phyloP scores from a whole-genome alignment of 2,329 filamentous ascomycete species.

The Fusarium multiceps region DNA sequence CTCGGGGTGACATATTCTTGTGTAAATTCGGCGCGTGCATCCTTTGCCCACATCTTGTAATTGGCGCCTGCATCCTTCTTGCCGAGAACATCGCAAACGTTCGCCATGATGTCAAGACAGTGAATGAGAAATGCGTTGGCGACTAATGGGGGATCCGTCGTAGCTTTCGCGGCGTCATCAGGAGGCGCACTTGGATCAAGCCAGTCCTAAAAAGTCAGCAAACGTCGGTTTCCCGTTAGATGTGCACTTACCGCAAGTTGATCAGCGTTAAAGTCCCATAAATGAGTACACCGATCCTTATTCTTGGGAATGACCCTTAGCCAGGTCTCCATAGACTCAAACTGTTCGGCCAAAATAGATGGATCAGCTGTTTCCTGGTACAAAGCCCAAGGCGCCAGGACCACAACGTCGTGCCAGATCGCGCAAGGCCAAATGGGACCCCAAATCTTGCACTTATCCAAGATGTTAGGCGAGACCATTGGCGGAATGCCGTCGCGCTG shows the following conservation, averaged over 20 bases:
- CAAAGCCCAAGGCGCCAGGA: constrained; percentile 56
- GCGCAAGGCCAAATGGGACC: constrained; percentile 46
- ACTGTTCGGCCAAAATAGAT: constrained; percentile 52
- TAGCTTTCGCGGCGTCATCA: constrained; percentile 53
- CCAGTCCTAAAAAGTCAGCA: constrained; percentile 56
- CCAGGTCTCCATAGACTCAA: constrained; percentile 55
- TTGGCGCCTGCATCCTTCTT: constrained; percentile 26
- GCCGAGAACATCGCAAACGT: constrained; percentile 50
- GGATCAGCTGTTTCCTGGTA: constrained; percentile 55
- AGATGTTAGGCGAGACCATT: constrained; percentile 35
- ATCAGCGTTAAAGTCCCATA: constrained; percentile 51
- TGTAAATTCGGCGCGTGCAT: constrained; percentile 26
- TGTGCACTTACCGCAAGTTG: constrained; percentile 37
- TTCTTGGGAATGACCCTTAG: constrained; percentile 49
- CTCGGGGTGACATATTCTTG: constrained; percentile 41
- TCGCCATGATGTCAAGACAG: constrained; percentile 53
- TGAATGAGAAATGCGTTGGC: constrained; percentile 61
- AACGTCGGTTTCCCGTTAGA: rapidly evolving
- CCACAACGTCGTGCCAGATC: constrained; percentile 58
- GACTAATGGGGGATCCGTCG: constrained; percentile 55
- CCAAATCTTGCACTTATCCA: constrained; percentile 23
- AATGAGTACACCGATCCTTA: constrained; percentile 49
- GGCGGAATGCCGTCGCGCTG: constrained; percentile 34
- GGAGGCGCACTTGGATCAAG: constrained; percentile 59
- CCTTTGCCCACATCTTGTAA: constrained; percentile 27